Evolutionary conservation across 2,329 filamentous ascomycete genomes (phyloP), one percentile per base, ranked within the genome.

Genomic region (Cordyceps farinosa): DNA sequence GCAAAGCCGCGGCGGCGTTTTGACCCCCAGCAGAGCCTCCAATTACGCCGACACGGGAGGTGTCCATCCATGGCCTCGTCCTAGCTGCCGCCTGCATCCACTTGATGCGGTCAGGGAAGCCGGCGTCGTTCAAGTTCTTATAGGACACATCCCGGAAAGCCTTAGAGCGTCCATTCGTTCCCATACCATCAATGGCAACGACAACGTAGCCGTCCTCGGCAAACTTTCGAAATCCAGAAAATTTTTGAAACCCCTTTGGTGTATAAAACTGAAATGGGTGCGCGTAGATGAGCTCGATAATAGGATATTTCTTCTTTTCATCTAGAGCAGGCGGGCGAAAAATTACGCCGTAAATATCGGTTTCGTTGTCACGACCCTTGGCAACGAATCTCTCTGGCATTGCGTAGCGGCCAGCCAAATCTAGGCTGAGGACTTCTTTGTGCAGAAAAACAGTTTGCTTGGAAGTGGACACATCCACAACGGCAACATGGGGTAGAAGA

Each of bases 11-110:
- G 1, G 65, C 66, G 0, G 71, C 68, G 48, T 65, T 74, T 40
- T 74, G 71, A 1, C 72, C 72, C 27, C 72, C 72, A 3, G 72
- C 71, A 10, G 72, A 74, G 9, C 58, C 65, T 3, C 72, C 72
- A 45, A 66, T 66, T 50, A 73, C 65, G 11, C 72, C 72, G 5
- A 74, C 69, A 4, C 70, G 67, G 4, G 69, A 66, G 0, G 69
- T 44, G 42, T 74, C 68, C 70, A 73, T 69, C 70, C 72, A 73
- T 2, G 69, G 69, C 1, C 70, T 65, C n/a, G 66, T 67, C n/a
- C 62, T 55, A 5, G 70, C 70, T 0, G 68, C 71, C 22, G 69
- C 66, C 5, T 66, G 63, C 9, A 70, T 65, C 72, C 72, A 73
- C 4, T 65, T 57, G 3, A 73, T 70, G 36, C 71, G 71, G 5